These are phyloP conservation scores for Paramecium sonneborni DNA, from an alignment of 73 alveolate species.

Conservation along the genomic window DNA sequence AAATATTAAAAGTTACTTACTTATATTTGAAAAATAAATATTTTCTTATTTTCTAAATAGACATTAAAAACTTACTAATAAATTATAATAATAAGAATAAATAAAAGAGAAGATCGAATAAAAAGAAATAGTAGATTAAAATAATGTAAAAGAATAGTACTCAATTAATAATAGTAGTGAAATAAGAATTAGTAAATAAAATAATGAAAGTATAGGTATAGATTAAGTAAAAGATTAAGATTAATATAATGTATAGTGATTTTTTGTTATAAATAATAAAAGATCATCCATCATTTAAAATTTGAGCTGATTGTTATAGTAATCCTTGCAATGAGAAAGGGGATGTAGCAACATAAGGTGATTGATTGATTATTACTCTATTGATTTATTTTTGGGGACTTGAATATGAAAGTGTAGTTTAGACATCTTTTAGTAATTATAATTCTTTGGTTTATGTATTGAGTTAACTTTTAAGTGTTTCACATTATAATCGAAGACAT, in stretches of 20 bases:
- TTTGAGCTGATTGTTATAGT: constrained; percentile 14
- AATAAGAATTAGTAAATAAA: too few species aligned
- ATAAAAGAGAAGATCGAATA: too few species aligned
- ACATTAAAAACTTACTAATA: too few species aligned
- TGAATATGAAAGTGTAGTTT: constrained; percentile 11
- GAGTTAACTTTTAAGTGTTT: constrained; percentile 36
- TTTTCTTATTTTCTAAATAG: too few species aligned
- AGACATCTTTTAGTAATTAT: neutral
- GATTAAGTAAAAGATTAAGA: neutral
- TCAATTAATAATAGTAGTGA: too few species aligned
- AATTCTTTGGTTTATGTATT: constrained; percentile 3
- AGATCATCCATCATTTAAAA: constrained; percentile 19
- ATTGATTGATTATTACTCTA: neutral
- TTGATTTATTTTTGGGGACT: constrained; percentile 1
- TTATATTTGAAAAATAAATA: neutral
- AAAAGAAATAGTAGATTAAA: too few species aligned
- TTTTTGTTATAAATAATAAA: neutral
- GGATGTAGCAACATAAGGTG: constrained; percentile 30
- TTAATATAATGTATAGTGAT: too few species aligned
- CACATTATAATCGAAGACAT: constrained; percentile 13
- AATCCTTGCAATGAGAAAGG: constrained; percentile 35
- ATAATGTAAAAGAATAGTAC: too few species aligned
- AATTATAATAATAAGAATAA: too few species aligned
- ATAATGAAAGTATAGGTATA: too few species aligned
- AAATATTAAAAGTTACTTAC: neutral